Base-by-base conservation (phyloP, 2,329 filamentous ascomycete species). In the Aspergillus arachidicola region DNA sequence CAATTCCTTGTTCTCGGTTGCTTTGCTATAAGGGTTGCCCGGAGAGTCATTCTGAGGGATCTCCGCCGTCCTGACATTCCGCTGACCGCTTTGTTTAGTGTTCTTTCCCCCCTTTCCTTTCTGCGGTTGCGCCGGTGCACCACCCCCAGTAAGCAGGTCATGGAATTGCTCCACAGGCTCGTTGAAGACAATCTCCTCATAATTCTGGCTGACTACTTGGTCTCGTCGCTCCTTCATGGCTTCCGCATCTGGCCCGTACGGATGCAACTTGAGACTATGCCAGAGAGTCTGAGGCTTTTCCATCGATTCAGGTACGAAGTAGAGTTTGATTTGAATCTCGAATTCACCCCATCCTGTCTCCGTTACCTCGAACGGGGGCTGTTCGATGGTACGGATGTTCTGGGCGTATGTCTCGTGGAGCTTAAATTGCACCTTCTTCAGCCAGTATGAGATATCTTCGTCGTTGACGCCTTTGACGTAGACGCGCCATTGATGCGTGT, bases 301-400 rank as follows among this genome's bases (percentile, higher is more conserved):
- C 71, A 88, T 89, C 43, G 89, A 91, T 75, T 96, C 91, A 61
- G 91, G 89, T 61, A 92, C 89, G 79, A 97, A 99, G 82, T 96
- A 96, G 51, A 99, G 85, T 75, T 97, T 93, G 75, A 99, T 91
- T 66, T 94, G 92, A 73, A 99, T 96, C 77, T 95, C 93, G 81
- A 99, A 99, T 80, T 97, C 95, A 73, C 95, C 95, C 92, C 96
- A 99, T 56, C 95, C 95, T 0, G 95, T 98, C 79, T 98, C 95
- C 66, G 88, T 87, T 65, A 98, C 91, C 73, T 92, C 84, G 73
- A 97, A 99, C 12, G 83, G 93, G 73, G 91, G 87, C 64, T 87
- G 87, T 73, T 97, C 94, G 73, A 95, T 84, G 76, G 91, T 96
- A 70, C 95, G 91, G 26, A 95, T 86, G 62, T 91, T 91, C 78